phyloP scores from a whole-genome alignment of 2,329 filamentous ascomycete genomes.

The Aspergillus tamarii region DNA sequence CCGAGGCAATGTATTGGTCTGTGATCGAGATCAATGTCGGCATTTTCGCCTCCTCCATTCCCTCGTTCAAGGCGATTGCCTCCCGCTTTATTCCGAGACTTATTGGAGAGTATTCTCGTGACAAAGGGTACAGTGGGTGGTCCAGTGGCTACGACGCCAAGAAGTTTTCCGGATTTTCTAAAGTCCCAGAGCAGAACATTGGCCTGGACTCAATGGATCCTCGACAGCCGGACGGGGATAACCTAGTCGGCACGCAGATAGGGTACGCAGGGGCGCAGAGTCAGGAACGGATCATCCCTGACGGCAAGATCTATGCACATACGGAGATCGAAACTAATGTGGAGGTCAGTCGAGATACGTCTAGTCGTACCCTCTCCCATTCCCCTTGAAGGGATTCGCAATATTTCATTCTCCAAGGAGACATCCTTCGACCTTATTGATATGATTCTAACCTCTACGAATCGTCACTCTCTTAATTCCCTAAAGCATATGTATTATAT shows the following conservation, averaged over 20 bases:
- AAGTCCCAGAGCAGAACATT: conserved; percentile 25
- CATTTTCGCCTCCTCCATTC: conserved; percentile 48
- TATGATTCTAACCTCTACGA: background rate
- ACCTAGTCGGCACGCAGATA: conserved; percentile 28
- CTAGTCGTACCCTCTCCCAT: background rate
- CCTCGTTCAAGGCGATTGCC: conserved; percentile 45
- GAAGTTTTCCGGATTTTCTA: conserved; percentile 32
- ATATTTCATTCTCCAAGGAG: background rate
- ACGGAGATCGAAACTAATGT: conserved; percentile 39
- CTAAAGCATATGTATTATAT: background rate
- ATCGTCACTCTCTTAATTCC: background rate
- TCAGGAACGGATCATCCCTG: conserved; percentile 35
- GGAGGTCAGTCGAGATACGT: conserved; percentile 21
- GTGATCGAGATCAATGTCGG: conserved; percentile 48
- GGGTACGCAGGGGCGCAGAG: conserved; percentile 25
- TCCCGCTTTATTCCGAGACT: conserved; percentile 49
- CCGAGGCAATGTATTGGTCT: conserved; percentile 51
- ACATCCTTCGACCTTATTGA: background rate
- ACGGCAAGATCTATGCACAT: conserved; percentile 35
- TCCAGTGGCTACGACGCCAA: conserved; percentile 22
- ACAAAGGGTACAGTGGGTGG: conserved; percentile 29
- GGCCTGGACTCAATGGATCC: conserved; percentile 20
- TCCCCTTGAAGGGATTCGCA: background rate
- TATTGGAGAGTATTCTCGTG: conserved; percentile 36
- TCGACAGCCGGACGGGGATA: conserved; percentile 19